phyloP scores from a whole-genome alignment of 116 monocot species.

The Cymodocea nodosa region DNA sequence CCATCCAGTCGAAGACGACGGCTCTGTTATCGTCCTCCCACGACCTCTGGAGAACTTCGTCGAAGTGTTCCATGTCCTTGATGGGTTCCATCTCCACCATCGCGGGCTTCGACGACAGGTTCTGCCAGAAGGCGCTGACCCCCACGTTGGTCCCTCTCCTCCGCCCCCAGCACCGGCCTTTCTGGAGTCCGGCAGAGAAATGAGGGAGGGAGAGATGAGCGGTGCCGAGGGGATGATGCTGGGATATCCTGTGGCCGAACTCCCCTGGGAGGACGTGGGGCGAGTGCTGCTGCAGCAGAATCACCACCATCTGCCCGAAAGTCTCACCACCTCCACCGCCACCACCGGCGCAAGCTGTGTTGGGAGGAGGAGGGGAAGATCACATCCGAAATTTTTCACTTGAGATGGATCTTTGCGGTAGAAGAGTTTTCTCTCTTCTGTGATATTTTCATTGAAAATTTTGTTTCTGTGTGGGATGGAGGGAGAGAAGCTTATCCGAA shows the following conservation, averaged over 20 bases:
- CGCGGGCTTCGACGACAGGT: slow-evolving; percentile 35
- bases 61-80: slow-evolving; percentile 42
- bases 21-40: slow-evolving; percentile 37
- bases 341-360: not conserved
- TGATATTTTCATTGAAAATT: too few species aligned
- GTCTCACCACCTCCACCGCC: too few species aligned
- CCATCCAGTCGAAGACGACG: slow-evolving; percentile 78
- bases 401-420: too few species aligned
- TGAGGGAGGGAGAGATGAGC: not conserved
- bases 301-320: slow-evolving; percentile 11
- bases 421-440: too few species aligned
- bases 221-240: slow-evolving; percentile 6
- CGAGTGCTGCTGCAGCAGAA: slow-evolving; percentile 14
- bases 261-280: slow-evolving; percentile 20
- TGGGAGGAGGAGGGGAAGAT: too few species aligned
- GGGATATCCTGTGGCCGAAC: slow-evolving; percentile 6
- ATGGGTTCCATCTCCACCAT: slow-evolving; percentile 68
- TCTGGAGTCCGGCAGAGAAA: not conserved
- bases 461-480: too few species aligned
- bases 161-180: slow-evolving; percentile 5
- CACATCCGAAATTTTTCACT: too few species aligned
- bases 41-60: slow-evolving; percentile 34
- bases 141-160: slow-evolving; percentile 7
- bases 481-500: too few species aligned
- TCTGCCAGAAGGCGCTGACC: slow-evolving; percentile 35